Evolutionary conservation across 345 rosid species (phyloP).

Genomic region (Murraya koenigii): DNA sequence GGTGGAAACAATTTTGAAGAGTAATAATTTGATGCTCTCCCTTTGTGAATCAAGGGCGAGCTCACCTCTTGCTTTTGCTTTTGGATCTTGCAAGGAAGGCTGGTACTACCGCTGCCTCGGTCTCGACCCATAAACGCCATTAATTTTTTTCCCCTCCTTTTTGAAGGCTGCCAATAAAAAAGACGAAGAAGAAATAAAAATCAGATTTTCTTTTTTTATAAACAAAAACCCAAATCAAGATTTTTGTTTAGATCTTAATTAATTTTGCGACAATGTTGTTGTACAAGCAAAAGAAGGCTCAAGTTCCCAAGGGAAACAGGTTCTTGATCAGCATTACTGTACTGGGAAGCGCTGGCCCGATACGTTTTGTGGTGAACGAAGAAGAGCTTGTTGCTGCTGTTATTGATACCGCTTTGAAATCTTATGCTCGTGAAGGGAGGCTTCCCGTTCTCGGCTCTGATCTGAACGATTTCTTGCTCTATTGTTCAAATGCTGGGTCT

Average conservation of each 20-base stretch:
- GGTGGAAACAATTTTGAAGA: slow-evolving; percentile 75
- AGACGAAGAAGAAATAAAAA: neutral
- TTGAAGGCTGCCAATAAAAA: neutral
- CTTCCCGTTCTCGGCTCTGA: slow-evolving; percentile 89
- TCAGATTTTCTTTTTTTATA: neutral
- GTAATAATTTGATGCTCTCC: slow-evolving; percentile 74
- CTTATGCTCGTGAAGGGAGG: slow-evolving; percentile 95
- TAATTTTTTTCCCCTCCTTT: neutral
- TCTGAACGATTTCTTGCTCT: slow-evolving; percentile 74
- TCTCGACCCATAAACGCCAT: slow-evolving; percentile 67
- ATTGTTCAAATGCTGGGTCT: slow-evolving; percentile 62
- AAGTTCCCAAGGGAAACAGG: slow-evolving; percentile 55
- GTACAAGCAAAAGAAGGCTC: slow-evolving; percentile 80
- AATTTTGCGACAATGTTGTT: slow-evolving; percentile 53
- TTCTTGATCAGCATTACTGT: slow-evolving; percentile 77
- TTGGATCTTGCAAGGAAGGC: slow-evolving; percentile 99
- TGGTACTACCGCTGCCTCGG: slow-evolving; percentile 99
- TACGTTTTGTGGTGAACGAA: slow-evolving; percentile 85
- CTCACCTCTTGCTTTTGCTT: slow-evolving; percentile 63
- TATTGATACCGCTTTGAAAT: slow-evolving; percentile 75
- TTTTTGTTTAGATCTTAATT: slow-evolving; percentile 11
- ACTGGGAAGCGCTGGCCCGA: slow-evolving; percentile 93
- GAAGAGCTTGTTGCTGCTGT: slow-evolving; percentile 71
- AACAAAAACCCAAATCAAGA: neutral
- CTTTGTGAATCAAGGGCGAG: slow-evolving; percentile 82